Base-by-base conservation (phyloP, 768 basidiomycete genomes). In the Amanita polypyramis region DNA sequence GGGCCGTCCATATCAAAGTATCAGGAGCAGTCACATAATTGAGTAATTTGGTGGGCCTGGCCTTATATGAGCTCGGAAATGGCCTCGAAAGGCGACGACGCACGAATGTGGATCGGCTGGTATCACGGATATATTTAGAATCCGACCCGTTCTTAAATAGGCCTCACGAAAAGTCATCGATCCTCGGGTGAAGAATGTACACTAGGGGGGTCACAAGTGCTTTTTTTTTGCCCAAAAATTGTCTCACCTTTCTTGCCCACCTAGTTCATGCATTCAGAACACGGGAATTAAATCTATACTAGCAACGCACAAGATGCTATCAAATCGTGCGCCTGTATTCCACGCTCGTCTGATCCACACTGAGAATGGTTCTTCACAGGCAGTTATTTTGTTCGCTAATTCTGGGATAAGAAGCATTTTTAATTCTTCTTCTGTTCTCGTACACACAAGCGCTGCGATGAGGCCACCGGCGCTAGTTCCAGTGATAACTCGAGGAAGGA, bases 21-120 rank as follows among this genome's bases (percentile, higher is more conserved):
- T 98, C 88, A 0, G 96, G 96, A n/a, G 93, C 87, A 15, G 92
- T 94, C 52, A 97, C 77, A 58, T 96, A 92, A 61, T 98, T 99
- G 9, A 99, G 70, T 2, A 99, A 67, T 64, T 97, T 97, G 2
- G 96, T 97, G 1, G 96, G 96, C 10, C 89, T 92, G 35, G 14
- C 15, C 40, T 14, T 19, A 45, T 52, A 51, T 58, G 1, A 55
- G 47, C 20, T 14, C 6, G 17, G 15, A 12, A 23, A 19, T 30
- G 11, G 27, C 15, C 25, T n/a, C 20, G 25, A 47, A 17, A 10
- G n/a, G 23, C 5, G 19, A 10, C 11, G 12, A 60, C 67, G 58
- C 52, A 75, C 88, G 90, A 91, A 66, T 97, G 88, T 14, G 82
- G 76, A 62, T 92, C 89, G 30, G 85, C 86, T 4, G 91, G 92